Conservation (phyloP, 306 rosid species). For the Cucurbita moschata region DNA sequence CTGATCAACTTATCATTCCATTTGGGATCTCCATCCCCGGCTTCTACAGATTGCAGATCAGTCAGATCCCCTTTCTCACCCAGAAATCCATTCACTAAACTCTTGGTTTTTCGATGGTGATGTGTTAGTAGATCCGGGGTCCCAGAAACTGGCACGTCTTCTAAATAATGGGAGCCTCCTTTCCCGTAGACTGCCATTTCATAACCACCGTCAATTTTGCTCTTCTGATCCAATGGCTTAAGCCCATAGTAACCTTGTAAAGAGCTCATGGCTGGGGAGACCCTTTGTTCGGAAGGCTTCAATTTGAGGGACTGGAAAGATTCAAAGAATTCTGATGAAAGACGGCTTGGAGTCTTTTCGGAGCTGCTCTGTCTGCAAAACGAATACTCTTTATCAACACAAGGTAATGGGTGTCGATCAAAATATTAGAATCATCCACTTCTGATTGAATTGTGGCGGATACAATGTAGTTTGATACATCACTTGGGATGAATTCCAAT, state of each 20-base stretch:
- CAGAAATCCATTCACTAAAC: slow-evolving; percentile 37
- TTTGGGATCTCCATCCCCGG: slow-evolving; percentile 22
- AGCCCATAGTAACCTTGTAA: slow-evolving; percentile 74
- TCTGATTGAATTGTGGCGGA: background rate
- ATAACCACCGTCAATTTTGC: slow-evolving; percentile 15
- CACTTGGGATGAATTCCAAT: background rate
- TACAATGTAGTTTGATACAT: background rate
- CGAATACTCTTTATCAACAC: slow-evolving; percentile 3
- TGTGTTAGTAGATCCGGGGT: slow-evolving; percentile 14
- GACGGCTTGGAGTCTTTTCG: slow-evolving; percentile 18
- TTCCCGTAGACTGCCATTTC: slow-evolving; percentile 23
- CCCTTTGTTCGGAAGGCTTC: slow-evolving; percentile 27
- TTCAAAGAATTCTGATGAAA: slow-evolving; percentile 31
- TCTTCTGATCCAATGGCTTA: slow-evolving; percentile 21
- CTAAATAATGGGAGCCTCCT: slow-evolving; percentile 21
- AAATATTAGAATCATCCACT: background rate
- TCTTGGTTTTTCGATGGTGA: slow-evolving; percentile 42
- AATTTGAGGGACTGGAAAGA: slow-evolving; percentile 44
- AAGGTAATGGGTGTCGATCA: background rate
- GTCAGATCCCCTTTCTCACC: slow-evolving; percentile 37
- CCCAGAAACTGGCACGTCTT: slow-evolving; percentile 17
- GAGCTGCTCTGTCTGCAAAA: slow-evolving; percentile 27
- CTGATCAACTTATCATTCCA: slow-evolving; percentile 35
- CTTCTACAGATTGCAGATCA: slow-evolving; percentile 12
- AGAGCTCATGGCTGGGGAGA: slow-evolving; percentile 63